Conservation (phyloP, 495 filamentous ascomycete genomes). For the Thozetella sp. region DNA sequence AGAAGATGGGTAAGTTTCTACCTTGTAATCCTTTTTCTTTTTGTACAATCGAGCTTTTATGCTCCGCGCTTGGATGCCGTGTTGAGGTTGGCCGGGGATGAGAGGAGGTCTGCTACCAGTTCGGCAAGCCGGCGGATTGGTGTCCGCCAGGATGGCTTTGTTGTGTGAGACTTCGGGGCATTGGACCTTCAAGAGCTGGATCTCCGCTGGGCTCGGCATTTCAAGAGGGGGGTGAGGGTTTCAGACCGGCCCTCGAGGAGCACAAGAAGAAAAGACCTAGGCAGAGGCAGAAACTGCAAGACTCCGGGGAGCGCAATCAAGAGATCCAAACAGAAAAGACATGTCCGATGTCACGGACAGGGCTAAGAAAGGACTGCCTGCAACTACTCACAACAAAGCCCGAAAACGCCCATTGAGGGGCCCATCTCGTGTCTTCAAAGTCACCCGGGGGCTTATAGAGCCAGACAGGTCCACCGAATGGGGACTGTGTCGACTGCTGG, state of each 20-base stretch:
- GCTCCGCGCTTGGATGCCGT: not conserved
- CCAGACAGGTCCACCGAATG: not conserved
- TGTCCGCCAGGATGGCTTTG: not conserved
- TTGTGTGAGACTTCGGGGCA: constrained; percentile 1
- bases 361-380: not conserved
- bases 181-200: constrained; percentile 13
- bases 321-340: no score
- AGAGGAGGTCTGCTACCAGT: not conserved
- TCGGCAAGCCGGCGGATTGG: not conserved
- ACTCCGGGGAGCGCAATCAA: constrained; percentile 9
- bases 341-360: not conserved
- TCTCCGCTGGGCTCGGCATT: constrained; percentile 5
- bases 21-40: constrained; percentile 12
- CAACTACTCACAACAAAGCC: not conserved
- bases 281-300: not conserved
- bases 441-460: not conserved
- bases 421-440: not conserved
- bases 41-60: constrained; percentile 1
- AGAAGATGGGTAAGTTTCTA: constrained; percentile 94
- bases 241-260: not conserved
- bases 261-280: not conserved
- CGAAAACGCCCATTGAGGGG: not conserved
- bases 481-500: constrained; percentile 10
- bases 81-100: not conserved
- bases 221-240: constrained; percentile 7